Base-by-base conservation (phyloP, 805 yeast genomes). In the Jamesozyma jinghongensis region DNA sequence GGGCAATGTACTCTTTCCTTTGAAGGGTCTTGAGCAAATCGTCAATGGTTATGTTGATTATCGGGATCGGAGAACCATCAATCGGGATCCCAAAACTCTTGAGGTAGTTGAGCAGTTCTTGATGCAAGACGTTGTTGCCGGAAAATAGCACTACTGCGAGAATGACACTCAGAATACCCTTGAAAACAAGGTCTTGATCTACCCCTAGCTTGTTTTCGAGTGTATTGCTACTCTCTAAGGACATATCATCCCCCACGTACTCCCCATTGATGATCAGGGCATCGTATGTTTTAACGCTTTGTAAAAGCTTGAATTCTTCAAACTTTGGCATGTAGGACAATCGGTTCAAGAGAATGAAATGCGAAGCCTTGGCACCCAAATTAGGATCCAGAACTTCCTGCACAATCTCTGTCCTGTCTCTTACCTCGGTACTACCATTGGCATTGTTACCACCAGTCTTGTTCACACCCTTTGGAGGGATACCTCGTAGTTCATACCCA, bases 41-140 rank as follows among this genome's bases (percentile, higher is more conserved):
- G 5, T 46, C 53, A 4, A 56, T 40, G 13, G 48, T 46, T 26
- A 42, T 17, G 18, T 52, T 43, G 14, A 58, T n/a, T 13, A 57
- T 47, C 3, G 61, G 60, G 19, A 56, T 57, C 10, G 35, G 34
- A 14, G 44, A 44, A 7, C 58, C 61, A 33, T 58, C 57, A 2
- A 42, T 40, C 1, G 60, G 59, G 5, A 59, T 42, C 8, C 63
- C 64, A 40, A 54, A 59, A 12, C 37, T 35, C n/a, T 30, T 42
- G 25, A 58, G 27, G 16, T 43, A 34, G 4, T 38, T 38, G 7
- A 40, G 18, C 12, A 59, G 40, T 40, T 59, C 64, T 16, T 53
- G 45, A 19, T 54, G 52, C 8, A 58, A 40, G 22, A 59, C 45
- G 30, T 50, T 51, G 42, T 59, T 58, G 34, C 52, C 55, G 5